These are phyloP conservation scores for Neonectria ditissima DNA, from an alignment of 2,329 filamentous ascomycete genomes.

Conservation along the genomic window DNA sequence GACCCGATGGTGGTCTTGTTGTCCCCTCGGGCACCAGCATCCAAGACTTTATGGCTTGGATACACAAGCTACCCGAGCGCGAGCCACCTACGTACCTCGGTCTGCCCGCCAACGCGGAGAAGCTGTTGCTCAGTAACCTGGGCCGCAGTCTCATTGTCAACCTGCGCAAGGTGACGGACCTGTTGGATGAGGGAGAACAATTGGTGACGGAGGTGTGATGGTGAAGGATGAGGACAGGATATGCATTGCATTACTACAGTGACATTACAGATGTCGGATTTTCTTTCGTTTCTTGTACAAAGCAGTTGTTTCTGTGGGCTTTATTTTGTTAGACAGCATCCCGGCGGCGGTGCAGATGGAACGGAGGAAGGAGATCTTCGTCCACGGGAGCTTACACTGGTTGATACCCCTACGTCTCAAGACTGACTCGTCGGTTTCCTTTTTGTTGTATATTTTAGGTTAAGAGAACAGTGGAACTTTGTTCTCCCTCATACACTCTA, in stretches of 20 bases:
- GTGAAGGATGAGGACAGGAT: background rate
- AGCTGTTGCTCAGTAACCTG: slow-evolving; percentile 88
- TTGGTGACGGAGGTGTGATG: slow-evolving; percentile 74
- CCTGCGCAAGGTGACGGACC: slow-evolving; percentile 83
- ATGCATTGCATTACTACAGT: background rate
- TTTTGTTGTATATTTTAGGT: slow-evolving; percentile 15
- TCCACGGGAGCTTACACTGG: slow-evolving; percentile 26
- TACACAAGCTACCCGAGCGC: slow-evolving; percentile 90
- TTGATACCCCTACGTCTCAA: slow-evolving; percentile 39
- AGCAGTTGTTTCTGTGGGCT: background rate
- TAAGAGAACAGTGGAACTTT: background rate
- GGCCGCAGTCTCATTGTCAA: slow-evolving; percentile 88
- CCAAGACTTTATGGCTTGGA: slow-evolving; percentile 90
- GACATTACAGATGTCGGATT: slow-evolving; percentile 4
- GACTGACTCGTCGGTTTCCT: slow-evolving; percentile 27
- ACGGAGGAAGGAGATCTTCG: slow-evolving; percentile 9
- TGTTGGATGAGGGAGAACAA: slow-evolving; percentile 95
- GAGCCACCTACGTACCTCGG: slow-evolving; percentile 97
- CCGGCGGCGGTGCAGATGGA: slow-evolving; percentile 26
- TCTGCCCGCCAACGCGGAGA: slow-evolving; percentile 95
- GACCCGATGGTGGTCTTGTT: slow-evolving; percentile 70
- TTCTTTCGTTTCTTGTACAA: slow-evolving; percentile 20
- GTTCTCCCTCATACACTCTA: too few relatives aligned
- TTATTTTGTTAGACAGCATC: slow-evolving; percentile 28
- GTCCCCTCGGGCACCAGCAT: slow-evolving; percentile 86